A percentile compares a stretch with the other conserved stretches of the same genome.
Conservation (phyloP, 192 early-diverging fungal genomes). For the Backusella australiensis region DNA sequence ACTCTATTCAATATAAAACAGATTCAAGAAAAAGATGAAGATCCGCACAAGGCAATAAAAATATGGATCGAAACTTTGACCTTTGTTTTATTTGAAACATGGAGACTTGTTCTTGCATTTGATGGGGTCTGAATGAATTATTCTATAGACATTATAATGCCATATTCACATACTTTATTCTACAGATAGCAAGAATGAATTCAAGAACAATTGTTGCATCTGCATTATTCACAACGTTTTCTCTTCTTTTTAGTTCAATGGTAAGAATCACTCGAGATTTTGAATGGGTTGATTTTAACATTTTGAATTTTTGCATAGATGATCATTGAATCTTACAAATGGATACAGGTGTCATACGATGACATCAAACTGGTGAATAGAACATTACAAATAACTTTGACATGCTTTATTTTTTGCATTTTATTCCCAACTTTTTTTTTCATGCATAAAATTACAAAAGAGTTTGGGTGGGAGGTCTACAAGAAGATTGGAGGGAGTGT, state of each 20-base stretch:
- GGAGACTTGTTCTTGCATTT: not conserved
- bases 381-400: not conserved
- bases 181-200: not conserved
- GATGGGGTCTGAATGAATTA: not conserved
- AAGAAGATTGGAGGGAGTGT: not conserved
- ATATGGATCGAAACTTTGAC: not conserved
- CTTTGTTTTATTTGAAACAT: not conserved
- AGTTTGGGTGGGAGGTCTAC: not conserved
- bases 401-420: not conserved
- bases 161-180: not conserved
- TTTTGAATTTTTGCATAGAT: not conserved
- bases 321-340: conserved; percentile 1
- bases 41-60: not conserved
- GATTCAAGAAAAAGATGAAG: not conserved
- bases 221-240: not conserved
- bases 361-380: not conserved
- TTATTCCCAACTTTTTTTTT: not conserved
- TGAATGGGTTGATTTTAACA: not conserved
- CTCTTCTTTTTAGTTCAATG: not conserved
- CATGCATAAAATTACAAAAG: not conserved
- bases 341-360: not conserved
- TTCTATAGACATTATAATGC: not conserved
- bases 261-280: not conserved
- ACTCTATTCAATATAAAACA: conserved; percentile 3
- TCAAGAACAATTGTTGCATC: not conserved